phyloP scores from a whole-genome alignment of 1,284 basidiomycete genomes.

The Cerrena zonata region DNA sequence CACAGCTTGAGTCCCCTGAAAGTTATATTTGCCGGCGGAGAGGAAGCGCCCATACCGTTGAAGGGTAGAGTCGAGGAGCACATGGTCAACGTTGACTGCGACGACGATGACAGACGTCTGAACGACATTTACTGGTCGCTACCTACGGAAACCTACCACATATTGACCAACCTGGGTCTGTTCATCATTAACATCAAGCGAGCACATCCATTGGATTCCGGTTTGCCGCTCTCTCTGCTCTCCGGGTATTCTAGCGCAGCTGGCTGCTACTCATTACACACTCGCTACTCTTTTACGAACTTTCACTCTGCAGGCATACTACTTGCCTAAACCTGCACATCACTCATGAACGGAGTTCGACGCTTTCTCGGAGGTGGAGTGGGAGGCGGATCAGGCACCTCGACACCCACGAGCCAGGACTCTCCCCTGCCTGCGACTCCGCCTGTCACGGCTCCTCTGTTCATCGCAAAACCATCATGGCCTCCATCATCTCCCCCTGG shows the following conservation, averaged over 20 bases:
- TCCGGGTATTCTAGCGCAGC: not conserved
- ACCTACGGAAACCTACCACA: not conserved
- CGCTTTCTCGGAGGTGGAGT: slow-evolving; percentile 55
- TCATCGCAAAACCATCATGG: slow-evolving; percentile 38
- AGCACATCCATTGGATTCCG: no score
- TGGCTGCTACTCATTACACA: not conserved
- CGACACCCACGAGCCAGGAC: slow-evolving; percentile 20
- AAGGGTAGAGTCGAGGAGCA: not conserved
- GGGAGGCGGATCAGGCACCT: slow-evolving; percentile 22
- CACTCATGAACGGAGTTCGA: slow-evolving; percentile 66
- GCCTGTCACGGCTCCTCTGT: slow-evolving; percentile 20
- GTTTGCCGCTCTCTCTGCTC: no score
- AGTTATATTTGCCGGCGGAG: no score
- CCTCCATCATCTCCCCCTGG: slow-evolving; percentile 31
- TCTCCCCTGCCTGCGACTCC: slow-evolving; percentile 10
- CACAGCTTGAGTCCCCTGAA: no score
- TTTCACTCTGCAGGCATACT: not conserved
- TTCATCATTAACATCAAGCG: no score
- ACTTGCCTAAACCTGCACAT: not conserved
- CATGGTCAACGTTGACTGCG: not conserved
- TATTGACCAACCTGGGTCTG: no score
- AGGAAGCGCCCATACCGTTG: not conserved
- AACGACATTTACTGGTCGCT: not conserved
- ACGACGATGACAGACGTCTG: not conserved
- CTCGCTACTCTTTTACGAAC: not conserved